Conservation (phyloP, 192 early-diverging fungal genomes). For the Dimargaris cristalligena region DNA sequence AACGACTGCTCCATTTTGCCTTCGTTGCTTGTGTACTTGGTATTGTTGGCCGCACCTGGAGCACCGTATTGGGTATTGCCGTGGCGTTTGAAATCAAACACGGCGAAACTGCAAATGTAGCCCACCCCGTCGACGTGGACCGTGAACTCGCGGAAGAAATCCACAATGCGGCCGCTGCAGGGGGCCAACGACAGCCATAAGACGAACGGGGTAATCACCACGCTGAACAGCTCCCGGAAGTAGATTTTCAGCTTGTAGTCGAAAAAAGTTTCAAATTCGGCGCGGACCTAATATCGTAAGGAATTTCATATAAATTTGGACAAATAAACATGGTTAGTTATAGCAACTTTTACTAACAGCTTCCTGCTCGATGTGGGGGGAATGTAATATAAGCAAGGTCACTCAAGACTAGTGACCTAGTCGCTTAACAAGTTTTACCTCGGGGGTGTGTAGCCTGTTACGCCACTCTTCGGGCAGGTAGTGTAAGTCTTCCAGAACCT, state of each 20-base stretch:
- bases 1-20: constrained; percentile 99
- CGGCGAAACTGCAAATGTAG: constrained; percentile 92
- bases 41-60: constrained; percentile 35
- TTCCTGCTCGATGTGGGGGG: too few relatives aligned
- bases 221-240: constrained; percentile 60
- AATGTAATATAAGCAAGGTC: too few relatives aligned
- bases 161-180: constrained; percentile 61
- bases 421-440: too few relatives aligned
- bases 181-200: constrained; percentile 60
- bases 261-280: constrained; percentile 63
- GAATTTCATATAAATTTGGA: too few relatives aligned
- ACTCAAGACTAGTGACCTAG: too few relatives aligned
- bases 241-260: constrained; percentile 64
- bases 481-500: constrained; percentile 74
- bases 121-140: constrained; percentile 81
- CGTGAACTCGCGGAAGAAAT: constrained; percentile 92
- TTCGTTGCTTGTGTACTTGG: constrained; percentile 54
- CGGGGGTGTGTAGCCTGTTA: constrained; percentile 61
- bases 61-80: constrained; percentile 82
- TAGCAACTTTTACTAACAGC: too few relatives aligned
- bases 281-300: constrained; percentile 55
- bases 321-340: too few relatives aligned
- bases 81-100: constrained; percentile 82
- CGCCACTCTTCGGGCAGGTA: constrained; percentile 81
- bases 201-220: constrained; percentile 68